A percentile compares a stretch with the other conserved stretches of the same genome.
These are phyloP conservation scores for Ceratobasidium sp. DNA, from an alignment of 1,284 basidiomycete genomes.

Conservation along the genomic window DNA sequence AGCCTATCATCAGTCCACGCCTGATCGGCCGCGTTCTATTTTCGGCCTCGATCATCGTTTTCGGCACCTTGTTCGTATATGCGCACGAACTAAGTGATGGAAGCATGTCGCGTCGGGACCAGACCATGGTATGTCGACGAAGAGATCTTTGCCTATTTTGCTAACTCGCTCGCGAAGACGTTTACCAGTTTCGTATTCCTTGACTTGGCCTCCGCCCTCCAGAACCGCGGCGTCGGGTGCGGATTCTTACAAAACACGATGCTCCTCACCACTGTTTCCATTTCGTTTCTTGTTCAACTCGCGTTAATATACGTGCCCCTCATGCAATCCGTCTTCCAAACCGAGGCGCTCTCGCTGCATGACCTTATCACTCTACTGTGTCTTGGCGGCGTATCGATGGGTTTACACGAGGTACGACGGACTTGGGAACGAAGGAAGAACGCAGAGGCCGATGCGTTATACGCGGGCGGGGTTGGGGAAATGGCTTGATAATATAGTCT, in stretches of 20 bases:
- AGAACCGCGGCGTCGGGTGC: constrained; percentile 91
- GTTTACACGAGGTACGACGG: constrained; percentile 84
- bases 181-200: constrained; percentile 98
- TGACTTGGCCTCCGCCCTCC: constrained; percentile 93
- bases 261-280: constrained; percentile 87
- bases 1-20: constrained; percentile 83
- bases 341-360: constrained; percentile 76
- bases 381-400: constrained; percentile 79
- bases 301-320: constrained; percentile 90
- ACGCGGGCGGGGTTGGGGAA: constrained; percentile 16
- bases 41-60: constrained; percentile 90
- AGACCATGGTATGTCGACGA: constrained; percentile 84
- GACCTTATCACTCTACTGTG: constrained; percentile 82
- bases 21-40: constrained; percentile 88
- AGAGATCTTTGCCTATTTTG: constrained; percentile 9
- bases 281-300: constrained; percentile 87
- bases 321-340: constrained; percentile 95
- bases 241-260: constrained; percentile 86
- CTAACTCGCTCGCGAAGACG: constrained; percentile 68
- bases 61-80: constrained; percentile 92
- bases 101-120: constrained; percentile 84
- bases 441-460: constrained; percentile 33
- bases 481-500: constrained; percentile 4
- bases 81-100: constrained; percentile 86
- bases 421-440: constrained; percentile 75